phyloP scores from a whole-genome alignment of 2,329 filamentous ascomycete species.

The Diplocarpon mali region DNA sequence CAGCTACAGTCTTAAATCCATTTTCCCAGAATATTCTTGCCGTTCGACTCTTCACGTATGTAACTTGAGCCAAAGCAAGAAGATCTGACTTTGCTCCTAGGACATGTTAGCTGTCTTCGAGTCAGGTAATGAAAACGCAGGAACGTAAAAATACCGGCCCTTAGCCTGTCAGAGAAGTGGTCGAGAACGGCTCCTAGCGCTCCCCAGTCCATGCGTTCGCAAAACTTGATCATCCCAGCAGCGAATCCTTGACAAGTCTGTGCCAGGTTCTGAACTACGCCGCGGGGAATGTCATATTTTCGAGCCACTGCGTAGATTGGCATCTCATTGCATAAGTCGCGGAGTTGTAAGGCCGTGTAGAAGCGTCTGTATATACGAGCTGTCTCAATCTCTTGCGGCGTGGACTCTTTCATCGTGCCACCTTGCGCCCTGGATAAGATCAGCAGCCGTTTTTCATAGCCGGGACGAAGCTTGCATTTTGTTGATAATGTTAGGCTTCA shows the following conservation, averaged over 20 bases:
- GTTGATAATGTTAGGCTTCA: conserved; percentile 57
- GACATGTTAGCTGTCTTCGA: background rate
- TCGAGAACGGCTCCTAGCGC: conserved; percentile 62
- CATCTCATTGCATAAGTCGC: conserved; percentile 66
- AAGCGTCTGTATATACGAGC: conserved; percentile 60
- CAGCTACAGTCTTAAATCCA: conserved; percentile 57
- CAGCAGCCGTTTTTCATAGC: background rate
- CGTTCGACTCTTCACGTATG: conserved; percentile 67
- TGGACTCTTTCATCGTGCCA: conserved; percentile 51
- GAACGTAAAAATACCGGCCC: conserved; percentile 34
- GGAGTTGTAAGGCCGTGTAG: conserved; percentile 66
- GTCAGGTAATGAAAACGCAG: no score
- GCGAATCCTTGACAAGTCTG: conserved; percentile 71
- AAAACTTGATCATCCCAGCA: conserved; percentile 70
- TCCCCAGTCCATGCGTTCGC: conserved; percentile 64
- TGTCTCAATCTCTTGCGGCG: conserved; percentile 45
- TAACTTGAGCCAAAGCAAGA: conserved; percentile 58
- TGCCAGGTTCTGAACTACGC: conserved; percentile 59
- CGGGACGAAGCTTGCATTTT: conserved; percentile 40
- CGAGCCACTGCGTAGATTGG: conserved; percentile 58
- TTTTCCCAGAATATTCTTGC: conserved; percentile 67
- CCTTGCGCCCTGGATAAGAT: conserved; percentile 47
- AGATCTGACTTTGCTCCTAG: conserved; percentile 57
- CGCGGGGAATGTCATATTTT: conserved; percentile 61
- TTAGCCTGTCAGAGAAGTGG: conserved; percentile 63